Evolutionary conservation across 2,329 filamentous ascomycete species (phyloP).

Genomic region (Fusarium chaquense): DNA sequence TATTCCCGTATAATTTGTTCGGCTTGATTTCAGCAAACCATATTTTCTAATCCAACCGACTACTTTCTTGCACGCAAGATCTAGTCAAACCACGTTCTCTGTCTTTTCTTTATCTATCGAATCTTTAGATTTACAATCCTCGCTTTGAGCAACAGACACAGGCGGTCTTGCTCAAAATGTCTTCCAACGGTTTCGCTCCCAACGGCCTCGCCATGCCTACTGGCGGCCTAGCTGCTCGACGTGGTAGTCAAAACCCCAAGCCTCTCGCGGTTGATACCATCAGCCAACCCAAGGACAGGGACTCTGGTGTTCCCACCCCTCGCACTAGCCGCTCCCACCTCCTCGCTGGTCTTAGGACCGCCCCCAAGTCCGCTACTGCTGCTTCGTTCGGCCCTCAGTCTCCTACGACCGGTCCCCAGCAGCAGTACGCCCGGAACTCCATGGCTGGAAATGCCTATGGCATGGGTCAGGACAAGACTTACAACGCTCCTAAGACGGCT

Average conservation of each 20-base stretch:
- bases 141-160: slow-evolving; percentile 80
- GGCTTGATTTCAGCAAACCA: slow-evolving; percentile 34
- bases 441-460: slow-evolving; percentile 60
- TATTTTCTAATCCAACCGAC: slow-evolving; percentile 43
- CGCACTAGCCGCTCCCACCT: slow-evolving; percentile 95
- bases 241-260: slow-evolving; percentile 90
- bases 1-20: slow-evolving; percentile 47
- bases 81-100: slow-evolving; percentile 41
- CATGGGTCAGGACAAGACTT: slow-evolving; percentile 57
- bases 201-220: slow-evolving; percentile 80
- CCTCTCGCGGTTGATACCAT: slow-evolving; percentile 82
- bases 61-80: slow-evolving; percentile 32
- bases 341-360: slow-evolving; percentile 91
- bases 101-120: slow-evolving; percentile 25
- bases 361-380: slow-evolving; percentile 85
- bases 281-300: slow-evolving; percentile 76
- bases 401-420: slow-evolving; percentile 57
- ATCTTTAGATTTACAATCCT: slow-evolving; percentile 34
- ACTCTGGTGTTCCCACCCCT: slow-evolving; percentile 79
- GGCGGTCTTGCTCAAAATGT: slow-evolving; percentile 99
- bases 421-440: slow-evolving; percentile 60
- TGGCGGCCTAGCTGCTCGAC: slow-evolving; percentile 83
- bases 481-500: slow-evolving; percentile 69
- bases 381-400: slow-evolving; percentile 79
- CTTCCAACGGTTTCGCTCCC: slow-evolving; percentile 82